A percentile compares a stretch with the other conserved stretches of the same genome.
phyloP scores from a whole-genome alignment of 106 monocot species.

The Allium cepa region DNA sequence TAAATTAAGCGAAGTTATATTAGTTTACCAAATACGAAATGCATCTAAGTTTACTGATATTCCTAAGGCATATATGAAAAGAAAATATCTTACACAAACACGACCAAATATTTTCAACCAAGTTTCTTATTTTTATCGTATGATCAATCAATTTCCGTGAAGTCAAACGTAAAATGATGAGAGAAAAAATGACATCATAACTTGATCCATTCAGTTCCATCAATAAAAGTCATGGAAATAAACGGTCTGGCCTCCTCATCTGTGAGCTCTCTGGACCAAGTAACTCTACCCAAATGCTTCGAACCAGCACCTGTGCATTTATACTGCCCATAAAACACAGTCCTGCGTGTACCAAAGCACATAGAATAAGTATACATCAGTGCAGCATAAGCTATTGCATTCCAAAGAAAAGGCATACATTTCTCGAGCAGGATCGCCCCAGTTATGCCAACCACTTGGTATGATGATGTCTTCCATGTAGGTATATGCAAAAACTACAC shows the following conservation, averaged over 20 bases:
- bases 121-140: no score
- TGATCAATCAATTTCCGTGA: no score
- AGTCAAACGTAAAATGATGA: neutral
- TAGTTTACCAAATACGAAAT: no score
- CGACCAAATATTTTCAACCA: no score
- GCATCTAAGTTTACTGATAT: no score
- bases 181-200: constrained; percentile 13
- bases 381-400: no score
- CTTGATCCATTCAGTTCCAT: constrained; percentile 74
- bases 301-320: constrained; percentile 8
- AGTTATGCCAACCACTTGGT: constrained; percentile 83
- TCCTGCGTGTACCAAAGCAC: neutral
- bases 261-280: constrained; percentile 62
- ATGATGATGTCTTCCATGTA: constrained; percentile 89
- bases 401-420: constrained; percentile 34
- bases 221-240: constrained; percentile 69
- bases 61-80: no score
- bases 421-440: constrained; percentile 83
- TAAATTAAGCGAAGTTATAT: no score
- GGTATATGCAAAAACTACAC: constrained; percentile 90
- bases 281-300: constrained; percentile 3
- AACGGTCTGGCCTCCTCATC: constrained; percentile 97
- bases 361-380: no score
- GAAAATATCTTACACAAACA: no score
- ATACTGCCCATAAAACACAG: constrained; percentile 13